Conservation (phyloP, 257 asterid genomes). For the Primulina huaijiensis region DNA sequence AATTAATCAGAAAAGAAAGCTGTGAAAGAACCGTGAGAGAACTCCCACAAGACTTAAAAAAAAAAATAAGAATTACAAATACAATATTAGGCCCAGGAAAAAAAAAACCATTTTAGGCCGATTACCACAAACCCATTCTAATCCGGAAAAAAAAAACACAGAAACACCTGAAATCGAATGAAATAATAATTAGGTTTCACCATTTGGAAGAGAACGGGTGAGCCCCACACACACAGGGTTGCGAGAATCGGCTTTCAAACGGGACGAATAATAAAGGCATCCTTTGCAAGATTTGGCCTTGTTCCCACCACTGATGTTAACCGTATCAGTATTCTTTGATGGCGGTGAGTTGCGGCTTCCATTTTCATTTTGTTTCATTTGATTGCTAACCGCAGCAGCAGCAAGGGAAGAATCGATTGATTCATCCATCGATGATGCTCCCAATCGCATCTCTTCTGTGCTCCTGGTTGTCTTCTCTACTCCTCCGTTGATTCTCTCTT, state of each 20-base stretch:
- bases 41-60: neutral
- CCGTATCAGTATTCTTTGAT: slow-evolving; percentile 24
- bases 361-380: slow-evolving; percentile 15
- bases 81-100: neutral
- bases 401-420: neutral
- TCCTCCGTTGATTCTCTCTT: slow-evolving; percentile 23
- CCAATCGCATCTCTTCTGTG: slow-evolving; percentile 24
- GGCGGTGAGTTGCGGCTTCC: slow-evolving; percentile 21
- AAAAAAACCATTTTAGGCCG: neutral
- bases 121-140: neutral
- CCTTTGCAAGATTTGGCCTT: slow-evolving; percentile 84
- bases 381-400: neutral
- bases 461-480: slow-evolving; percentile 24
- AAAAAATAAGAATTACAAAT: neutral
- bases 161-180: neutral
- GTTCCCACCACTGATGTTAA: slow-evolving; percentile 19
- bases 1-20: neutral
- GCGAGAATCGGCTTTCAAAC: slow-evolving; percentile 55
- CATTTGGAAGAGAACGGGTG: slow-evolving; percentile 68
- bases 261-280: slow-evolving; percentile 68
- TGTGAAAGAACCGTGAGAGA: neutral
- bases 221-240: slow-evolving; percentile 84
- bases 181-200: slow-evolving; percentile 39
- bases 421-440: slow-evolving; percentile 16
- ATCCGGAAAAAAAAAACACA: neutral